Evolutionary conservation across 495 filamentous ascomycete genomes (phyloP), one percentile per base, ranked within the genome.

Genomic region (Lophium mytilinum): DNA sequence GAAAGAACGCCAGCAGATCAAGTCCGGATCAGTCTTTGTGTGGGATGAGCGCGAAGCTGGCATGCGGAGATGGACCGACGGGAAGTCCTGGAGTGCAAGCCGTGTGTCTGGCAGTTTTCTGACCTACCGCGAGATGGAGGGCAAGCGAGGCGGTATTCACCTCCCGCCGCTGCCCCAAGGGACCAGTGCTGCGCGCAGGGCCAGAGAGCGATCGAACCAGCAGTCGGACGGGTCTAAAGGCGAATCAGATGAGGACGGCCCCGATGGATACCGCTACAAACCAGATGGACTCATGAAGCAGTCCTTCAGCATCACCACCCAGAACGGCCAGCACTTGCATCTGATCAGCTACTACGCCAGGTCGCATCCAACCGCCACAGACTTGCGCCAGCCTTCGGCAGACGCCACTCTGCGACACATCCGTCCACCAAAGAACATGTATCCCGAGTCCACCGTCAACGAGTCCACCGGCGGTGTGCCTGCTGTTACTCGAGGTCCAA

Each of bases 41-140:
- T 98, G 93, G 93, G 94, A 97, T 72, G 93, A 98, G 76, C 78
- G 92, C 61, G 93, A 98, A 77, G 93, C 93, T 9, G 93, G 93
- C 53, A 98, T 98, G 93, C 81, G 93, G 55, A 78, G 93, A 71
- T 98, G 93, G 93, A 98, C 93, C 0, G 93, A 98, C 64, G 93
- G 93, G 18, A 98, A 98, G 70, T 97, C 93, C 42, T 98, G 93
- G 93, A 97, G 94, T 66, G 93, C 93, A 21, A 96, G 92, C 69
- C 82, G 93, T 53, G 93, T 98, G 2, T 96, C 94, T 0, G 93
- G 93, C 15, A 97, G 94, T 74, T 98, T 98, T 67, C 73, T 98
- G 52, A 98, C 93, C 2, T 98, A 98, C 66, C 78, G 93, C 35
- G 93, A 98, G 70, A 98, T 98, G 93, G 93, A 98, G 69, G 93